Conservation (phyloP, 2,329 filamentous ascomycete genomes). For the Arthroderma sp. region DNA sequence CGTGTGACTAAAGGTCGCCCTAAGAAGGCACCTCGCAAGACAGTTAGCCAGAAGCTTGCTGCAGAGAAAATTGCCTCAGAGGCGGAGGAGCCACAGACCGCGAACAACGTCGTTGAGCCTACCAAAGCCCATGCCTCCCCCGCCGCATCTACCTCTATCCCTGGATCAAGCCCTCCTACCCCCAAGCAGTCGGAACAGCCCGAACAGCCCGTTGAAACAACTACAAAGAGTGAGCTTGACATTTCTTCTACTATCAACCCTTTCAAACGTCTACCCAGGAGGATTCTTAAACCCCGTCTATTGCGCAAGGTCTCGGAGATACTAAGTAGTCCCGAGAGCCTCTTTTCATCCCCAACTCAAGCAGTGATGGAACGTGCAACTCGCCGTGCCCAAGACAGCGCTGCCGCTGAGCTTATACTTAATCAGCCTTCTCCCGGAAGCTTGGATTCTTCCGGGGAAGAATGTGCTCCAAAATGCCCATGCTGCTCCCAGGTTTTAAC, state of each 20-base stretch:
- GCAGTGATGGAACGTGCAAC: too few species aligned
- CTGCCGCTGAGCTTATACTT: too few species aligned
- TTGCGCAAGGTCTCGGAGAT: too few species aligned
- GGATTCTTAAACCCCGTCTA: too few species aligned
- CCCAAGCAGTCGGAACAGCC: not conserved
- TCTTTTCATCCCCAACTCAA: not conserved
- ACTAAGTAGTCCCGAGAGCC: not conserved
- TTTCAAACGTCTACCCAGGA: not conserved
- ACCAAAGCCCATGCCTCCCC: not conserved
- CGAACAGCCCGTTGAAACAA: not conserved
- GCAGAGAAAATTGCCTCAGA: not conserved
- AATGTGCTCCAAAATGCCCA: constrained; percentile 3
- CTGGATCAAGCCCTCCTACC: not conserved
- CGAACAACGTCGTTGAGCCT: not conserved
- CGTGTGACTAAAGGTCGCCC: constrained; percentile 1
- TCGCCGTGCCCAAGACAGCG: too few species aligned
- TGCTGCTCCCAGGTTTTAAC: constrained; percentile 6
- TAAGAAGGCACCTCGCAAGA: not conserved
- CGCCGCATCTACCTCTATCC: not conserved
- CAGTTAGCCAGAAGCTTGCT: constrained; percentile 1
- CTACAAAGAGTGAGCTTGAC: constrained; percentile 5
- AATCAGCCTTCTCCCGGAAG: too few species aligned
- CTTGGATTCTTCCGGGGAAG: not conserved
- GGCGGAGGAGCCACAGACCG: not conserved
- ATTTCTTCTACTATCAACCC: constrained; percentile 2